Base-by-base conservation (phyloP, 805 yeast genomes). In the Sungouiozyma intestinalis region DNA sequence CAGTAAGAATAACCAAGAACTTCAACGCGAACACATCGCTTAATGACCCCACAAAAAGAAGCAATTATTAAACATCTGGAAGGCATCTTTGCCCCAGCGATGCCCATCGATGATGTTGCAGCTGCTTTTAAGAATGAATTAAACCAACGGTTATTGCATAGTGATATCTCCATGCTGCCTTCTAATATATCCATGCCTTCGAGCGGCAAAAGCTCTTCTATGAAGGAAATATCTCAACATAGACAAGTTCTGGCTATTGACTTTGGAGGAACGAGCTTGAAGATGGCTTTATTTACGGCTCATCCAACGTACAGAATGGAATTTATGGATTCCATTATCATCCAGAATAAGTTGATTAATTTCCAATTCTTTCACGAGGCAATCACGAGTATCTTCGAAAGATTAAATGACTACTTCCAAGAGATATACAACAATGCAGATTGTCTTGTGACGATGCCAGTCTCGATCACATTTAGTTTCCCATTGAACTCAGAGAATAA, bases 381-480 rank as follows among this genome's bases (percentile, higher is more conserved):
- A 15, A 49, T 53, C 16, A 36, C 42, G 14, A 40, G 46, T 45
- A 55, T 58, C 5, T 45, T 51, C 18, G 19, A 31, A 17, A 21
- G 40, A 3, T 16, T 45, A 40, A 34, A 52, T 49, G 36, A 43
- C 50, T 36, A 58, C 43, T 44, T 39, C 16, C 31, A 14, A 7
- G 32, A 31, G 4, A 16, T 20, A 9, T 14, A n/a, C 20, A 4
- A 13, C 31, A 16, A 20, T 19, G 16, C 19, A 24, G 16, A 20
- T 33, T 21, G 16, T 6, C 19, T 39, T 11, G 15, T 38, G 6
- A 44, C 31, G 33, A 36, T 47, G 2, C 46, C 46, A 39, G 60
- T 64, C 16, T 64, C 61, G n/a, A 55, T 61, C 3, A 63, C 63
- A 3, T 57, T 56, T 40, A 54, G 60, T 38, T 58, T 57, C 46